Evolutionary conservation across 352 stramenopile species (phyloP), one percentile per base, ranked within the genome.

Genomic region (Phytophthora podocarpi): DNA sequence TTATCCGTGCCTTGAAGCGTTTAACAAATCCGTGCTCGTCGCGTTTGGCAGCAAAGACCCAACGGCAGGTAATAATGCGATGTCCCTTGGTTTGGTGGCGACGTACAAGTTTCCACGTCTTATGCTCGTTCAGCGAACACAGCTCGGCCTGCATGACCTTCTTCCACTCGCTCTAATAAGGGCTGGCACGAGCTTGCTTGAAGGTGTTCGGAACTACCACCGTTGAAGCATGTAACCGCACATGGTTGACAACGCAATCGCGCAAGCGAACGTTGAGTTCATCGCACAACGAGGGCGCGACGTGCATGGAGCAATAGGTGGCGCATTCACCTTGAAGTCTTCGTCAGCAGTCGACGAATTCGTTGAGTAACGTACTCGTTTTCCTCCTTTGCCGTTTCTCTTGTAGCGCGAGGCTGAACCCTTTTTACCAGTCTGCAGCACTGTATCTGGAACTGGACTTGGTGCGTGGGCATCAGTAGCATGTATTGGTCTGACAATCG

Each of bases 41-140:
- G 3, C 18, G 5, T 47, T 69, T 69, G 2, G 59, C 26, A 20
- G 26, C 26, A 46, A 36, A 59, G 5, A 65, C 37, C 57, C 57
- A 59, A 11, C 41, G 21, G 26, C 16, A 40, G 1, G 56, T 64
- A n/a, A 57, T 64, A 8, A 43, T 49, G 9, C 20, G 20, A 15
- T n/a, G 20, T 11, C n/a, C n/a, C n/a, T n/a, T n/a, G n/a, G n/a
- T n/a, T n/a, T n/a, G n/a, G n/a, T n/a, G n/a, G 12, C 32, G 47
- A 9, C 7, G 28, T 10, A 55, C 47, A 2, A 45, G 11, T 20
- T 42, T 15, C 46, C 46, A 54, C 4, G 31, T 39, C 6, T 20
- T 31, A 15, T 54, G 46, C 2, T 16, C 16, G 6, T 26, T 16
- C 16, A 54, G 20, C 4, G 30, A 42, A 4, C 7, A 30, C 28